Base-by-base conservation (phyloP, 192 early-diverging fungal species). In the Gonapodya sp. region DNA sequence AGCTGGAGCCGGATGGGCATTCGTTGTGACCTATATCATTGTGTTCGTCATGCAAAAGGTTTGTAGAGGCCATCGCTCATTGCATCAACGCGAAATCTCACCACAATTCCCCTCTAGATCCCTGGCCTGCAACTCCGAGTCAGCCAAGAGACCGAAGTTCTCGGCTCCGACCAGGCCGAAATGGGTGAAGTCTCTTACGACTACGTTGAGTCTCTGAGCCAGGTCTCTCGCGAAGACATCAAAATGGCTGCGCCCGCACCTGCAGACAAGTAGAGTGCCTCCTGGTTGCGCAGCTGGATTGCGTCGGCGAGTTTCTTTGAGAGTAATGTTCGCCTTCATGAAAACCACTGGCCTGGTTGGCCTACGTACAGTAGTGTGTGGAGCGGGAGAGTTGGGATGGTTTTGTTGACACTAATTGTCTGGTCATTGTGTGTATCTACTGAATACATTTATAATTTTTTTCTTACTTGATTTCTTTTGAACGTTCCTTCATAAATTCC, bases 1-100 rank as follows among this genome's bases (percentile, higher is more conserved):
- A 8, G 88, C 87, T 77, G 90, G 92, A 79, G 88, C 89, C 35
- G 89, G 83, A 14, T 95, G 91, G 89, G 87, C 87, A 31, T 91
- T 92, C 79, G 83, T 83, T 1, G 80, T 92, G 31, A 87, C 91
- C 33, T 89, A 83, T 37, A 78, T 89, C 24, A 81, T 92, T 35
- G 87, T 92, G 34, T 81, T 84, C 34, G 82, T 82, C 32, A 92
- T 92, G 87, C 84, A 89, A 81, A 82, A 79, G 79, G 84, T 92
- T 16, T 16, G 46, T 8, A 8, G 24, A 64, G 46, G 46, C 8
- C 46, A 64, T 64, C 46, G 46, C 46, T 24, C 24, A n/a, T n/a
- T n/a, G n/a, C n/a, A n/a, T n/a, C n/a, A n/a, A n/a, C n/a, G n/a
- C n/a, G n/a, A n/a, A 24, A 64, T 24, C 46, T 16, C 46, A 35